Base-by-base conservation (phyloP, 768 basidiomycete species). In the Roridomyces roridus region DNA sequence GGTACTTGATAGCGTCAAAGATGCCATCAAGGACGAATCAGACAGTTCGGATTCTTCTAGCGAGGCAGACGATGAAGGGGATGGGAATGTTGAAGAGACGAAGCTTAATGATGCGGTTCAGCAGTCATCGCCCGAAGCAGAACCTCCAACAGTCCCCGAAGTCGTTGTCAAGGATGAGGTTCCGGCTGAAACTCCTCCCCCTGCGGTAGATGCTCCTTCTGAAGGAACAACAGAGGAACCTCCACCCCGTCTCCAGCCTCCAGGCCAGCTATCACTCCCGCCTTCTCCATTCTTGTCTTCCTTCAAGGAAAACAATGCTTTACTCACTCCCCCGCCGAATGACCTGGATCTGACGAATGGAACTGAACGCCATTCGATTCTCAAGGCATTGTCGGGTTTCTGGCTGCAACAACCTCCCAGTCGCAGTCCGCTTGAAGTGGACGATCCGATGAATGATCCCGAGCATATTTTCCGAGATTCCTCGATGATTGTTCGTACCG, bases 391-490 rank as follows among this genome's bases (percentile, higher is more conserved):
- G 17, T 91, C 92, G 4, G 91, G 89, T 21, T 81, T 96, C 14
- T 96, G 92, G 91, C 85, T 86, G 3, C 76, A 86, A 64, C 74
- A 85, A 56, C 70, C 84, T 65, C 62, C 76, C 25, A 69, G 73
- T 57, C 83, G 92, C 10, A 74, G 81, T 68, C 85, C 78, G 29
- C 74, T 84, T 60, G 85, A 88, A 65, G 76, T 51, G 5, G 88
- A 89, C 11, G 88, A 92, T 65, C 83, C 84, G 5, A 81, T 88
- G 70, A 80, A 82, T 58, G 89, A 93, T 68, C 88, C 88, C 1
- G 96, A 98, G 66, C 94, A 98, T 67, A 89, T 98, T 44, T 98
- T 97, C 75, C 83, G 92, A 34, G 96, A 96, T 67, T 94, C 93
- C 15, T 88, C 90, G 2, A 96, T 98, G 85, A 88, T 98, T 46